Conservation (phyloP, 257 asterid genomes). For the Ophiorrhiza pumila region DNA sequence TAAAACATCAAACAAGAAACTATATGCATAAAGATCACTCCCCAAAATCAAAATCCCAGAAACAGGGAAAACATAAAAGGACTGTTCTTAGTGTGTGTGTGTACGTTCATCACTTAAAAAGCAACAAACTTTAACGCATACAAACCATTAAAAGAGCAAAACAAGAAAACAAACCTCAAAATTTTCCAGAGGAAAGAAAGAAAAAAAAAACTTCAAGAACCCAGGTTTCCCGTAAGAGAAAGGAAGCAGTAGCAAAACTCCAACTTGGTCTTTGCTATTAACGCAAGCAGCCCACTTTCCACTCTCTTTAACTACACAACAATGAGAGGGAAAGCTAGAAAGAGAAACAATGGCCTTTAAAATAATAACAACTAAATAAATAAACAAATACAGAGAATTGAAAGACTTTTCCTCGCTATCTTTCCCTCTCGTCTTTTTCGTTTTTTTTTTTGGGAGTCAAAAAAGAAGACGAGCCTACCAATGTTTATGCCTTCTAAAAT, state of each 20-base stretch:
- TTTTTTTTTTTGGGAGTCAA: constrained; percentile 21
- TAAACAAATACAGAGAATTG: neutral
- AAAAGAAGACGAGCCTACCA: constrained; percentile 22
- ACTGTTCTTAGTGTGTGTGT: neutral
- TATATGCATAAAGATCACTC: neutral
- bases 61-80: neutral
- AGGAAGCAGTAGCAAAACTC: neutral
- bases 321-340: constrained; percentile 34
- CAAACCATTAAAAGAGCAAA: neutral
- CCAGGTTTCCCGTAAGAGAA: constrained; percentile 17
- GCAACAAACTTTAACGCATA: neutral
- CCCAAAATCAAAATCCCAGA: neutral
- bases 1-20: neutral
- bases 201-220: constrained; percentile 3
- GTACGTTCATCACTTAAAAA: neutral
- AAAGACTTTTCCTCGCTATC: constrained; percentile 19
- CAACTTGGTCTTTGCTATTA: constrained; percentile 20
- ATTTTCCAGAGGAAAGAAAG: constrained; percentile 8
- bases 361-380: neutral
- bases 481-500: constrained; percentile 3
- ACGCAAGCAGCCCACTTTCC: constrained; percentile 8
- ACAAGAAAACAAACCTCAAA: constrained; percentile 17
- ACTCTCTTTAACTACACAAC: constrained; percentile 26
- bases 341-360: constrained; percentile 24
- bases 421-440: neutral